A percentile compares a stretch with the other conserved stretches of the same genome.
phyloP scores from a whole-genome alignment of 176 grass and related monocot species.

The Tillandsia fasciculata region DNA sequence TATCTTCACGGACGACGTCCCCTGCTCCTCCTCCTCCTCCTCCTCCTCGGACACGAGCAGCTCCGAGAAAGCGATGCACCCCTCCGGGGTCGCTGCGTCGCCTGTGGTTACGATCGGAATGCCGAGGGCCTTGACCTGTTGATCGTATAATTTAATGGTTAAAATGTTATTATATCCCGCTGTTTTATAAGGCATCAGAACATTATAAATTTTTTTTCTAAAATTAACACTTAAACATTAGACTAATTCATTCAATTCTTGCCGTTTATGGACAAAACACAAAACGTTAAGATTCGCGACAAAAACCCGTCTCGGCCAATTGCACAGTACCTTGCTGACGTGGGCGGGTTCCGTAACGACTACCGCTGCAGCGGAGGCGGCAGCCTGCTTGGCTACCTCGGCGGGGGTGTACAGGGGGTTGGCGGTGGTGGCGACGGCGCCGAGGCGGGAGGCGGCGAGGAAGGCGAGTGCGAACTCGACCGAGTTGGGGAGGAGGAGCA shows the following conservation, averaged over 20 bases:
- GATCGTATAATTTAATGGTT: background rate
- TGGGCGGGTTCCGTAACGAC: constrained; percentile 73
- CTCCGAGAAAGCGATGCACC: constrained; percentile 5
- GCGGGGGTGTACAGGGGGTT: constrained; percentile 77
- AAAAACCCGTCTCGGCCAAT: too few relatives aligned
- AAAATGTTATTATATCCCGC: background rate
- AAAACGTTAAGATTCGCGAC: too few relatives aligned
- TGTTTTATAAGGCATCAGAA: background rate
- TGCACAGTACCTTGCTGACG: constrained; percentile 40
- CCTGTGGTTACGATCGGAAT: background rate
- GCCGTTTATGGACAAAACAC: too few relatives aligned
- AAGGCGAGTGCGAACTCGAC: constrained; percentile 76
- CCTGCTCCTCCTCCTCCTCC: too few relatives aligned
- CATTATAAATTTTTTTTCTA: too few relatives aligned
- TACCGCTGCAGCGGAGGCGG: constrained; percentile 28
- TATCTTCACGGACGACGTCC: constrained; percentile 6
- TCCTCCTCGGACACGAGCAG: background rate
- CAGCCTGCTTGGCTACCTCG: constrained; percentile 82
- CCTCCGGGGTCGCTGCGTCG: constrained; percentile 12
- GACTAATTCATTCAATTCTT: too few relatives aligned
- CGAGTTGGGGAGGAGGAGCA: constrained; percentile 73
- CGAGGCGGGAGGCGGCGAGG: constrained; percentile 52
- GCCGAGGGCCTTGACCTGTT: background rate
- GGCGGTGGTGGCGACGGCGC: constrained; percentile 65
- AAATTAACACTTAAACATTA: too few relatives aligned